Evolutionary conservation across 306 rosid genomes (phyloP).

Genomic region (Vigna reflexopilosa): DNA sequence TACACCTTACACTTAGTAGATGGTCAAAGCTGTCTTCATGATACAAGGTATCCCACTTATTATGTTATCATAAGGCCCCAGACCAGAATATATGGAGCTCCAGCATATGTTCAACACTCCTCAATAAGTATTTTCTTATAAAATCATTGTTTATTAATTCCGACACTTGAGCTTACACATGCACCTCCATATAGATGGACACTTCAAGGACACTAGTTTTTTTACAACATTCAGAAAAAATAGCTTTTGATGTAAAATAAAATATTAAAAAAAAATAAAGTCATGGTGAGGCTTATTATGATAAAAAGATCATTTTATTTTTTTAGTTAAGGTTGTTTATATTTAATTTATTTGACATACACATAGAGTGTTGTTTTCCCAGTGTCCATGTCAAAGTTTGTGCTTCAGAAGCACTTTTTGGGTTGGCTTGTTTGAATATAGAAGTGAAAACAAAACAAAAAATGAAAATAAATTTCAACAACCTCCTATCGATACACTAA

Average conservation of each 20-base stretch:
- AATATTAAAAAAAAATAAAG: neutral
- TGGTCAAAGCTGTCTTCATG: slow-evolving; percentile 26
- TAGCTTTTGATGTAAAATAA: neutral
- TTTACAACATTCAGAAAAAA: neutral
- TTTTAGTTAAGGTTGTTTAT: neutral
- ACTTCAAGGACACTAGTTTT: neutral
- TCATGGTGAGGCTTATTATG: neutral
- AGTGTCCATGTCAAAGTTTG: neutral
- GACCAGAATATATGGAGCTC: slow-evolving; percentile 35
- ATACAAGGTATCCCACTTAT: neutral
- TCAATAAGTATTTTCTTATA: neutral
- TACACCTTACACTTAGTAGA: slow-evolving; percentile 35
- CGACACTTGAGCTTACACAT: neutral
- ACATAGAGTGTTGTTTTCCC: neutral
- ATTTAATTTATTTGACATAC: neutral
- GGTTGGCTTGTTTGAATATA: slow-evolving; percentile 27
- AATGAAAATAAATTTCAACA: slow-evolving; percentile 46
- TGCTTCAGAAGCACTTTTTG: slow-evolving; percentile 24
- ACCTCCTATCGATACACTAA: slow-evolving; percentile 97
- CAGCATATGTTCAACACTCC: neutral
- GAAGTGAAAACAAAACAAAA: slow-evolving; percentile 41
- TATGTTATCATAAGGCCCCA: slow-evolving; percentile 33
- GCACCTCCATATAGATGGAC: neutral
- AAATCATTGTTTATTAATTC: neutral
- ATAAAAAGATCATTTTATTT: neutral